Conservation (phyloP, 768 basidiomycete species). For the Lactarius trivialis region DNA sequence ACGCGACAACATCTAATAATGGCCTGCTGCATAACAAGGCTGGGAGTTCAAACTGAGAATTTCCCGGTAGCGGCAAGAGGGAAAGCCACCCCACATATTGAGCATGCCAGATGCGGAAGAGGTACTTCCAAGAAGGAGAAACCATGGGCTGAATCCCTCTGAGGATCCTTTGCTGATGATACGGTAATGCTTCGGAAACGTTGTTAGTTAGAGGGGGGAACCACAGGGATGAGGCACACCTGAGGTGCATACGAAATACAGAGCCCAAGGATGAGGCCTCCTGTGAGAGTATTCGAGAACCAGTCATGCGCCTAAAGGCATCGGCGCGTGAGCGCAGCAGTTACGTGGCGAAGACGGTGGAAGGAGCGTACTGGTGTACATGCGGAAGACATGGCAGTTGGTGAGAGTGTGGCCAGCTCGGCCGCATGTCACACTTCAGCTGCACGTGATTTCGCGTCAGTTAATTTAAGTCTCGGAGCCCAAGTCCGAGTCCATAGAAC, state of each 20-base stretch:
- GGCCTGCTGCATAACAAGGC: constrained; percentile 80
- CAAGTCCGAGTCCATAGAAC: background rate
- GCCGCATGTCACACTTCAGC: background rate
- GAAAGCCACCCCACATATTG: constrained; percentile 55
- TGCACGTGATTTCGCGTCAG: constrained; percentile 15
- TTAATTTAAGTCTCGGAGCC: background rate
- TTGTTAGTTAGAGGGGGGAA: background rate
- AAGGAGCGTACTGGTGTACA: constrained; percentile 15
- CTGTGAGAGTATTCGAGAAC: constrained; percentile 22
- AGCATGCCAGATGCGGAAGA: constrained; percentile 77
- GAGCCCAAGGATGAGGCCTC: constrained; percentile 23
- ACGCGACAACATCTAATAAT: constrained; percentile 74
- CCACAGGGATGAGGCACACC: background rate
- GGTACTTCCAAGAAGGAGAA: constrained; percentile 81
- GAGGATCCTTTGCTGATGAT: constrained; percentile 75
- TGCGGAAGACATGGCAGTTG: constrained; percentile 16
- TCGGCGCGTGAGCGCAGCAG: constrained; percentile 1
- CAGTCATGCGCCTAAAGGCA: constrained; percentile 20
- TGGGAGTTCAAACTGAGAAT: constrained; percentile 30
- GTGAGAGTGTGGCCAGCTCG: background rate
- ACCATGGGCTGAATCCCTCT: constrained; percentile 90
- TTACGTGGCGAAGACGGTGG: background rate
- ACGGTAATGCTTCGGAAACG: constrained; percentile 53
- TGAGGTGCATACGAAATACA: constrained; percentile 24
- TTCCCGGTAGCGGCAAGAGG: constrained; percentile 2